Percentiles rank a stretch among this genome's conserved stretches.
Conservation (phyloP, 2,329 filamentous ascomycete species). For the Capronia coronata region DNA sequence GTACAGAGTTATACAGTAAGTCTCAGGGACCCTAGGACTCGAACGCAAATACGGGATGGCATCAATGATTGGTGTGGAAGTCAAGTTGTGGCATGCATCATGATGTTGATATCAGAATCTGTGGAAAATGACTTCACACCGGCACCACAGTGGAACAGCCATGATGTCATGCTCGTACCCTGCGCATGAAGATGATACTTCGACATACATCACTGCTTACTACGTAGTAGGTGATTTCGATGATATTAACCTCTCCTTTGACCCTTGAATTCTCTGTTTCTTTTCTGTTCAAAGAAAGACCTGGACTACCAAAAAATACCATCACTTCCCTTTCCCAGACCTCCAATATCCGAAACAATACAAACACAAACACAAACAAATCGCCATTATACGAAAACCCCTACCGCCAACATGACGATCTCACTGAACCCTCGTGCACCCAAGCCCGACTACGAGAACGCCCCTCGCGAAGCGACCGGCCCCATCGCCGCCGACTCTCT, state of each 20-base stretch:
- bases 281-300: not conserved
- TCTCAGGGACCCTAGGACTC: too few species aligned
- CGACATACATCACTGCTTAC: too few species aligned
- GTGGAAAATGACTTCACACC: not conserved
- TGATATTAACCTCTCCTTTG: not conserved
- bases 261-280: not conserved
- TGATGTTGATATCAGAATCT: too few species aligned
- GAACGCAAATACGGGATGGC: too few species aligned
- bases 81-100: too few species aligned
- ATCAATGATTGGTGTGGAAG: too few species aligned
- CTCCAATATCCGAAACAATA: not conserved
- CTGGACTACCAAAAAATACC: too few species aligned
- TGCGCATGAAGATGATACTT: too few species aligned
- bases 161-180: not conserved
- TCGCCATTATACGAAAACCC: too few species aligned
- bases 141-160: not conserved
- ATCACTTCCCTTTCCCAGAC: not conserved
- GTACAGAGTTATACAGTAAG: too few species aligned
- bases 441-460: slow-evolving; percentile 46
- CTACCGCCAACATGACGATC: slow-evolving; percentile 14
- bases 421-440: slow-evolving; percentile 21
- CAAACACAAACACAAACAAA: too few species aligned
- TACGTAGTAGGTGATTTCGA: too few species aligned
- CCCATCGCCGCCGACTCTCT: slow-evolving; percentile 62
- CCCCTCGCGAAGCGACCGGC: slow-evolving; percentile 58